A percentile compares a stretch with the other conserved stretches of the same genome.
These are phyloP conservation scores for Paramyrothecium sp. DNA, from an alignment of 2,329 filamentous ascomycete species.

Conservation along the genomic window DNA sequence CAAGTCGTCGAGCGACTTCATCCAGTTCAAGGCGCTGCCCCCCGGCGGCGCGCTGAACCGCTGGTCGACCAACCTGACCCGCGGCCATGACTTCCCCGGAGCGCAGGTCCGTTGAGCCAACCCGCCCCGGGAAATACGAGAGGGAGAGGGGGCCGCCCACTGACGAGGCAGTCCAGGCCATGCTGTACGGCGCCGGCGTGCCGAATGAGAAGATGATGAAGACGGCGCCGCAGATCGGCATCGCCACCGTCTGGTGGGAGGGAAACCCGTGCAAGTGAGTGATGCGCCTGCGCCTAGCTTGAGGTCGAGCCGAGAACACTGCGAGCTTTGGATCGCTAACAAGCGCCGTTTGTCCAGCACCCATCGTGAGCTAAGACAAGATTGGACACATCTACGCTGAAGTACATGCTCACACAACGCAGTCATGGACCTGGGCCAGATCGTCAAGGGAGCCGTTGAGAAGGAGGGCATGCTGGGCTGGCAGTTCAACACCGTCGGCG, in stretches of 20 bases:
- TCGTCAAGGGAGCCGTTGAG: constrained; percentile 78
- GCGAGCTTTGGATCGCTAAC: neutral
- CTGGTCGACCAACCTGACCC: constrained; percentile 81
- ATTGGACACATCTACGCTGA: neutral
- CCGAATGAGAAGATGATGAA: constrained; percentile 83
- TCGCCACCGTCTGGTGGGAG: constrained; percentile 96
- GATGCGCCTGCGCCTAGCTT: neutral
- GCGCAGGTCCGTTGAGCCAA: constrained; percentile 65
- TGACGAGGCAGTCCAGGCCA: constrained; percentile 59
- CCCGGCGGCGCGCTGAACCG: constrained; percentile 68
- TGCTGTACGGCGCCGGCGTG: constrained; percentile 92
- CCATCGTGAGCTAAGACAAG: constrained; percentile 34
- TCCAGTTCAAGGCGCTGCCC: constrained; percentile 51
- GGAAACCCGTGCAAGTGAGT: constrained; percentile 92
- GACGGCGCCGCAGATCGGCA: constrained; percentile 83
- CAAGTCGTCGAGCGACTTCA: constrained; percentile 50
- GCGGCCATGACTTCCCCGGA: constrained; percentile 85
- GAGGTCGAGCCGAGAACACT: constrained; percentile 1
- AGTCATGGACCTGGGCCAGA: constrained; percentile 84
- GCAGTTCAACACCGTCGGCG: constrained; percentile 89
- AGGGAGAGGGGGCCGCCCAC: too few relatives aligned
- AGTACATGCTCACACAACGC: constrained; percentile 18
- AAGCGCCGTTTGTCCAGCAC: constrained; percentile 23
- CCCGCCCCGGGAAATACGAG: too few relatives aligned
- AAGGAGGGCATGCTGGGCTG: constrained; percentile 87